Percentiles rank a stretch among this genome's conserved stretches.
phyloP scores from a whole-genome alignment of 805 yeast species.

The Ogataea henricii region DNA sequence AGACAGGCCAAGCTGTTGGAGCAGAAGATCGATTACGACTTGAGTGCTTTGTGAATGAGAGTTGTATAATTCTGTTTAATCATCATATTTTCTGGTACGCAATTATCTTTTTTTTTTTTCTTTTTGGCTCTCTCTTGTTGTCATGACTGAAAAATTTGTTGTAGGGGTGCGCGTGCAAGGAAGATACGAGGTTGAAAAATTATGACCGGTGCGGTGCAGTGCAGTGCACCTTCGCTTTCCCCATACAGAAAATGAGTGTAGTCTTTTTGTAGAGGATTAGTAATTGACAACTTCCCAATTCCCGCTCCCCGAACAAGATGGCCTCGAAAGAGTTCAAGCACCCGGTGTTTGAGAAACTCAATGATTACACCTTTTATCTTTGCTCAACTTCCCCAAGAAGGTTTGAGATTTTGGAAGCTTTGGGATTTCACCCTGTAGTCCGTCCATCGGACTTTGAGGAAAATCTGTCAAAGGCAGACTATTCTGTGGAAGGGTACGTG shows the following conservation, averaged over 20 bases:
- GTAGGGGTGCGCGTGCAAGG: slow-evolving; percentile 6
- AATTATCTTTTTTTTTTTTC: too few species aligned
- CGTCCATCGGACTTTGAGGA: slow-evolving; percentile 76
- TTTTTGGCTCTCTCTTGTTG: too few species aligned
- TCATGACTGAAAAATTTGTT: slow-evolving; percentile 1
- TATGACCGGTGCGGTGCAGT: too few species aligned
- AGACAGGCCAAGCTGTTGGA: slow-evolving; percentile 52
- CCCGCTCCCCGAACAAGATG: too few species aligned
- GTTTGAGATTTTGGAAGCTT: slow-evolving; percentile 62
- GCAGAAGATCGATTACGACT: slow-evolving; percentile 58
- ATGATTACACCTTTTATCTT: slow-evolving; percentile 47
- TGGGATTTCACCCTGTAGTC: slow-evolving; percentile 52
- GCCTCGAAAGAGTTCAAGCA: slow-evolving; percentile 31
- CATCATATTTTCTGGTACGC: slow-evolving; percentile 9
- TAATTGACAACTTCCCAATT: neutral
- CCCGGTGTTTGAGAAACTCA: slow-evolving; percentile 34
- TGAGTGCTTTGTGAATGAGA: slow-evolving; percentile 22
- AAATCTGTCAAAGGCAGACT: slow-evolving; percentile 57
- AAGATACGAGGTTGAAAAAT: neutral
- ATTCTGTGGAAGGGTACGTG: slow-evolving; percentile 64
- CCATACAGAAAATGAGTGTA: neutral
- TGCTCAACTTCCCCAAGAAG: slow-evolving; percentile 90
- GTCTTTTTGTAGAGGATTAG: neutral
- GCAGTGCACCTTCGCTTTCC: too few species aligned
- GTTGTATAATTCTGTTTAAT: slow-evolving; percentile 5